Percentiles rank a stretch among this genome's conserved stretches.
These are phyloP conservation scores for Magnaporthales sp. DNA, from an alignment of 2,329 filamentous ascomycete species.

Conservation along the genomic window DNA sequence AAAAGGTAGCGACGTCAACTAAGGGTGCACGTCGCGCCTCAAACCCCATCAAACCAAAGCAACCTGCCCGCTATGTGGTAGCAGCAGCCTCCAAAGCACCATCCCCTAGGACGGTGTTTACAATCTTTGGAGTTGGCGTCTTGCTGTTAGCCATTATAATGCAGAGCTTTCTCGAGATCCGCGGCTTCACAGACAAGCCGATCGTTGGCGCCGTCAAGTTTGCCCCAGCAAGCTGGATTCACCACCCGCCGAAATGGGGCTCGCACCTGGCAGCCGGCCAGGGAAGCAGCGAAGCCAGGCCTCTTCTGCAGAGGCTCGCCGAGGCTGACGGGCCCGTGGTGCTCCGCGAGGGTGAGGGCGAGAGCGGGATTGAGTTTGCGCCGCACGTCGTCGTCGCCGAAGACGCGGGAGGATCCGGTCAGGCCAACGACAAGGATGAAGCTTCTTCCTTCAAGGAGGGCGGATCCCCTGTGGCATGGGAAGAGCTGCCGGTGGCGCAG, in stretches of 20 bases:
- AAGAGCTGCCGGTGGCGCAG: conserved; percentile 56
- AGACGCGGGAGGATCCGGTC: conserved; percentile 11
- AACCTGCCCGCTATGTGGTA: conserved; percentile 58
- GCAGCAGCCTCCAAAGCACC: conserved; percentile 45
- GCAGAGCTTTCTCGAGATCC: conserved; percentile 56
- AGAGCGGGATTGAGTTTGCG: conserved; percentile 6
- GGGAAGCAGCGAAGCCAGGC: background rate
- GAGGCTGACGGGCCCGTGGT: conserved; percentile 11
- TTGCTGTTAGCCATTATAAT: conserved; percentile 53
- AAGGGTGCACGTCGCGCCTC: background rate
- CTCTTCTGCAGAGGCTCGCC: conserved; percentile 3
- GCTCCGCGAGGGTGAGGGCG: conserved; percentile 12
- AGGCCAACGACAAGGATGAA: conserved; percentile 32
- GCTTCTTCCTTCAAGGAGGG: conserved; percentile 35
- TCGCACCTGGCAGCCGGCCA: background rate
- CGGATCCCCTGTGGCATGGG: conserved; percentile 42
- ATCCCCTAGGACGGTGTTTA: conserved; percentile 40
- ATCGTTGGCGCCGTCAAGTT: conserved; percentile 44
- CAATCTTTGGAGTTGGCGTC: conserved; percentile 46
- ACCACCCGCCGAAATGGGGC: conserved; percentile 7
- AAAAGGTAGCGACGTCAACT: background rate
- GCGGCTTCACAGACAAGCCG: conserved; percentile 45
- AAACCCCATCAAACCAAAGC: conserved; percentile 24
- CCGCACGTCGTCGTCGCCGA: conserved; percentile 4
- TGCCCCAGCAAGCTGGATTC: conserved; percentile 35